These are phyloP conservation scores for Blepharisma undulans DNA, from an alignment of 169 alveolate species.

Conservation along the genomic window DNA sequence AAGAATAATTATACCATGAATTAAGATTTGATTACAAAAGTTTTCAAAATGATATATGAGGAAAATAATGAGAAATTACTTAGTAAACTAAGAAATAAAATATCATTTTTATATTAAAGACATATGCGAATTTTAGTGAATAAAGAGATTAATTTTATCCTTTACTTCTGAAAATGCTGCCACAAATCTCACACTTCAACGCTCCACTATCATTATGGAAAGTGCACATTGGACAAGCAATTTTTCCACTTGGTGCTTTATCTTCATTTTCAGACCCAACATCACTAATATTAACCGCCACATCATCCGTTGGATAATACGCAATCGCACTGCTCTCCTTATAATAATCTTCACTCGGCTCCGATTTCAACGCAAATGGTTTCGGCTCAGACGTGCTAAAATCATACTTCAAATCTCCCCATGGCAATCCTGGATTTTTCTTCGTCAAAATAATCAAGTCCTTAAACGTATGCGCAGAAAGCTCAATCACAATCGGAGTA, in stretches of 20 bases:
- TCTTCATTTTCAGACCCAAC: neutral
- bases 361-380: neutral
- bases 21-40: too few relatives aligned
- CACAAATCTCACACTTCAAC: constrained; percentile 30
- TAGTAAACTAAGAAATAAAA: too few relatives aligned
- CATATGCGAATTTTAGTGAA: too few relatives aligned
- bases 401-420: neutral
- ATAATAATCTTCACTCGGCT: neutral
- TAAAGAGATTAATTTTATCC: neutral
- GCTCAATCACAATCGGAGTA: neutral
- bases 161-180: neutral
- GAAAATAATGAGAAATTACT: too few relatives aligned
- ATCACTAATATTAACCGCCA: constrained; percentile 36
- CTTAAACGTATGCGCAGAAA: neutral
- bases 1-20: too few relatives aligned
- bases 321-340: neutral
- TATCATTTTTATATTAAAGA: too few relatives aligned
- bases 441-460: neutral
- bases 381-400: neutral
- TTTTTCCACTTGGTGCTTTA: neutral
- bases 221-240: constrained; percentile 21
- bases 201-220: neutral
- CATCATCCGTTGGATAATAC: neutral
- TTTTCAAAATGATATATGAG: too few relatives aligned
- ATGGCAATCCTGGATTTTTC: neutral